Conservation (phyloP, 2,329 filamentous ascomycete species). For the Stachybotrys chlorohalonatus region DNA sequence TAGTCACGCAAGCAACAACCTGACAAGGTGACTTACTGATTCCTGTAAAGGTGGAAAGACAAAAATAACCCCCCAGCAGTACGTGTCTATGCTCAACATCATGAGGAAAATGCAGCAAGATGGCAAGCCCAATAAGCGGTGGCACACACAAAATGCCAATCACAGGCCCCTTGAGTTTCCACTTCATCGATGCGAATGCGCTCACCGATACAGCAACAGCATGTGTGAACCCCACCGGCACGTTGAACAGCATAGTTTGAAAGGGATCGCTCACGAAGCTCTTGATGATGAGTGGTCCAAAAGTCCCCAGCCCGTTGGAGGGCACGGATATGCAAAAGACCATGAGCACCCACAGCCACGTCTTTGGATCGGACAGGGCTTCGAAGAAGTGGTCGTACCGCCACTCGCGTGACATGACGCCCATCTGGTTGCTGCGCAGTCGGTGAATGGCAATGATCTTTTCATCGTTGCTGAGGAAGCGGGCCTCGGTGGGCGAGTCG, state of each 20-base stretch:
- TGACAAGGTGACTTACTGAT: conserved; percentile 25
- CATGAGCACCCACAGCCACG: conserved; percentile 49
- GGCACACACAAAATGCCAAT: conserved; percentile 45
- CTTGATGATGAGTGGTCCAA: conserved; percentile 50
- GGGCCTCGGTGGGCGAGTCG: conserved; percentile 39
- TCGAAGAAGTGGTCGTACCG: conserved; percentile 43
- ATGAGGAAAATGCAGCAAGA: conserved; percentile 41
- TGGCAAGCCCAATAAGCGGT: conserved; percentile 46
- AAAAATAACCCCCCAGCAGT: conserved; percentile 47
- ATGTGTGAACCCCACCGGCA: conserved; percentile 51
- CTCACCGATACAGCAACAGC: conserved; percentile 49
- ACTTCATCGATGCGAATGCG: conserved; percentile 43
- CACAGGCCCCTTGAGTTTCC: conserved; percentile 48
- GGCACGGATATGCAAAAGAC: conserved; percentile 48
- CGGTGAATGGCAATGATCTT: conserved; percentile 45
- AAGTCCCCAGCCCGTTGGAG: conserved; percentile 47
- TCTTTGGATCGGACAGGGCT: conserved; percentile 46
- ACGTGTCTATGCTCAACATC: conserved; percentile 34
- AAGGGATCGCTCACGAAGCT: conserved; percentile 50
- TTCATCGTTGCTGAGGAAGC: conserved; percentile 40
- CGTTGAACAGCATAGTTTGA: conserved; percentile 50
- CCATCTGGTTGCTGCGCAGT: conserved; percentile 45
- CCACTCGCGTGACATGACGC: conserved; percentile 42
- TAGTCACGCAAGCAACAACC: conserved; percentile 5
- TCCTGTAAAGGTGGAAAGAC: conserved; percentile 46